These are phyloP conservation scores for Ensete glaucum DNA, from an alignment of 176 grass and related monocot genomes.

Conservation along the genomic window DNA sequence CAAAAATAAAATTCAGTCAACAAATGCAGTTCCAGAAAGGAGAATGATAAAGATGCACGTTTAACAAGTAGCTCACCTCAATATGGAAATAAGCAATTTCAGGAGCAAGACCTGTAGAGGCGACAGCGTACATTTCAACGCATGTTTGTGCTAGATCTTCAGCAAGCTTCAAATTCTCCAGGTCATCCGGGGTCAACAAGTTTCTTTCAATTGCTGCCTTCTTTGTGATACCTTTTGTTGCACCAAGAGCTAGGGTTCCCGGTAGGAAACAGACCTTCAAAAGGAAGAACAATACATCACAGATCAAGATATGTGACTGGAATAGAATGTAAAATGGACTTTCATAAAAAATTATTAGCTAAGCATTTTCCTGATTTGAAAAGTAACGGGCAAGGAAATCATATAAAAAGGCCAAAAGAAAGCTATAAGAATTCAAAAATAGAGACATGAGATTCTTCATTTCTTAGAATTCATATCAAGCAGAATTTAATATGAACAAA, in stretches of 20 bases:
- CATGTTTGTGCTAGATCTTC: constrained; percentile 96
- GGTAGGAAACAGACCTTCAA: constrained; percentile 96
- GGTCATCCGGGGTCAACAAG: constrained; percentile 60
- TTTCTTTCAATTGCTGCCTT: constrained; percentile 66
- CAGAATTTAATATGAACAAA: no score
- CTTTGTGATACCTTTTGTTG: constrained; percentile 91
- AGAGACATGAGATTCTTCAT: no score
- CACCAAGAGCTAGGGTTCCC: constrained; percentile 81
- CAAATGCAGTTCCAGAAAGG: background rate
- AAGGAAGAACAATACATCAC: constrained; percentile 16
- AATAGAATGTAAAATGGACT: background rate
- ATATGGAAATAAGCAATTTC: constrained; percentile 96
- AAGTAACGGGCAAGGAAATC: no score
- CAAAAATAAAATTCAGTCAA: constrained; percentile 14
- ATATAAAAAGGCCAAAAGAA: no score
- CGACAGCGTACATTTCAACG: constrained; percentile 89
- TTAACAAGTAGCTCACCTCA: constrained; percentile 37
- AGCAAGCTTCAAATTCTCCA: constrained; percentile 87
- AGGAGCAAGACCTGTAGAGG: constrained; percentile 89
- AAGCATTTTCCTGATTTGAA: background rate
- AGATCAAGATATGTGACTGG: background rate
- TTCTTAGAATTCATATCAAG: no score
- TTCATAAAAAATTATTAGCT: background rate
- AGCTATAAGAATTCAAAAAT: no score
- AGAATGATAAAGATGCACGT: background rate